Conservation (phyloP, 805 yeast genomes). For the Grigorovia yakushimaensis region DNA sequence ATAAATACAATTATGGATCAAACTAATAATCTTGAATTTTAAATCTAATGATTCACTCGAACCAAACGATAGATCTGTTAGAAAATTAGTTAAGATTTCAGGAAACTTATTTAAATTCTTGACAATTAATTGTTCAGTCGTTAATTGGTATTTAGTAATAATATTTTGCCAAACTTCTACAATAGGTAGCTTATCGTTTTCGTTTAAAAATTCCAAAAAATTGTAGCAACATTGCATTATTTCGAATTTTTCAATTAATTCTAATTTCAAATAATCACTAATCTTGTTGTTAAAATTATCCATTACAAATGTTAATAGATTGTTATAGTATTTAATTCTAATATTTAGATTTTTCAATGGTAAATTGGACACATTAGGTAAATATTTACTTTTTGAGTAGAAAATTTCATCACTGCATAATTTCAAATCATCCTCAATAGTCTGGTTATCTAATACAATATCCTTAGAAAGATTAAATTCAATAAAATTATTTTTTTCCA, state of each 20-base stretch:
- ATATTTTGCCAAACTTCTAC: conserved; percentile 7
- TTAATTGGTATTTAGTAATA: conserved; percentile 6
- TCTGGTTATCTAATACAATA: conserved; percentile 35
- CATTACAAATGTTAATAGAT: conserved; percentile 37
- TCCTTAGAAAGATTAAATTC: conserved; percentile 38
- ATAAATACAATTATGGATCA: conserved; percentile 19
- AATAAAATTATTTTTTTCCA: conserved; percentile 34
- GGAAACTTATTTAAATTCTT: conserved; percentile 21
- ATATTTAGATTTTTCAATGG: conserved; percentile 39
- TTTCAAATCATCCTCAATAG: conserved; percentile 42
- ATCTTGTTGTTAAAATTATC: conserved; percentile 36
- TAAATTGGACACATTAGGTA: conserved; percentile 41
- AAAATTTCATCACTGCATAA: conserved; percentile 48
- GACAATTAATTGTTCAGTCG: conserved; percentile 19
- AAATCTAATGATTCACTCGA: conserved; percentile 9
- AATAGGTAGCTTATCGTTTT: conserved; percentile 1
- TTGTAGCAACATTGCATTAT: conserved; percentile 39
- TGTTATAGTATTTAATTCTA: conserved; percentile 37
- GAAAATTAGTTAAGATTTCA: conserved; percentile 15
- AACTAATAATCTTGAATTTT: conserved; percentile 14
- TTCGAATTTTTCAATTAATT: conserved; percentile 33
- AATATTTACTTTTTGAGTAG: conserved; percentile 43
- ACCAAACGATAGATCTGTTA: conserved; percentile 11
- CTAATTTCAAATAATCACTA: conserved; percentile 31
- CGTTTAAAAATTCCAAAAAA: conserved; percentile 28